These are phyloP conservation scores for Cyclotella atomus DNA, from an alignment of 108 stramenopile genomes.

Conservation along the genomic window DNA sequence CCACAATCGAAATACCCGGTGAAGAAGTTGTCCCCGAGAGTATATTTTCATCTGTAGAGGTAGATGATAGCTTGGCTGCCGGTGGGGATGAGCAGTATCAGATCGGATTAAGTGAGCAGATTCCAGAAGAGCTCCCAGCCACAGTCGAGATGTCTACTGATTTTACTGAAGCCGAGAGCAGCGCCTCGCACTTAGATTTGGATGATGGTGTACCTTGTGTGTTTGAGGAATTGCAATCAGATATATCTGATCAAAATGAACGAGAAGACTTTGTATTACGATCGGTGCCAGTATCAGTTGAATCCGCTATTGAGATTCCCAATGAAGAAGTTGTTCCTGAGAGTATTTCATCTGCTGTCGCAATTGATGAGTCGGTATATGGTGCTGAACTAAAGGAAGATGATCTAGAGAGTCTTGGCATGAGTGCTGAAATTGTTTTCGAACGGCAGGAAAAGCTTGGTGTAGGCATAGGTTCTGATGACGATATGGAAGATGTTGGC, in stretches of 20 bases:
- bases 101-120: not conserved
- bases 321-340: conserved; percentile 4
- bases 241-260: not conserved
- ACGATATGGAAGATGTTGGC: not conserved
- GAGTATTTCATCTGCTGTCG: not conserved
- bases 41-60: not conserved
- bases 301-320: not conserved
- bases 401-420: not conserved
- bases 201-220: not conserved
- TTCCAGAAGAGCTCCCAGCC: not conserved
- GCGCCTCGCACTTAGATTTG: too few species aligned
- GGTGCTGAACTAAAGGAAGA: not conserved
- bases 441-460: not conserved
- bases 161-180: too few species aligned
- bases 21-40: not conserved
- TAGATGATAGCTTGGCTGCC: not conserved
- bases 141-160: not conserved
- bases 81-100: not conserved
- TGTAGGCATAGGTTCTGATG: not conserved
- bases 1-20: not conserved
- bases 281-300: not conserved
- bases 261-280: not conserved
- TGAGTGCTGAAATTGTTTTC: not conserved
- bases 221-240: not conserved
- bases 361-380: not conserved